Base-by-base conservation (phyloP, 352 stramenopile species). In the Globisporangium apiculatum region DNA sequence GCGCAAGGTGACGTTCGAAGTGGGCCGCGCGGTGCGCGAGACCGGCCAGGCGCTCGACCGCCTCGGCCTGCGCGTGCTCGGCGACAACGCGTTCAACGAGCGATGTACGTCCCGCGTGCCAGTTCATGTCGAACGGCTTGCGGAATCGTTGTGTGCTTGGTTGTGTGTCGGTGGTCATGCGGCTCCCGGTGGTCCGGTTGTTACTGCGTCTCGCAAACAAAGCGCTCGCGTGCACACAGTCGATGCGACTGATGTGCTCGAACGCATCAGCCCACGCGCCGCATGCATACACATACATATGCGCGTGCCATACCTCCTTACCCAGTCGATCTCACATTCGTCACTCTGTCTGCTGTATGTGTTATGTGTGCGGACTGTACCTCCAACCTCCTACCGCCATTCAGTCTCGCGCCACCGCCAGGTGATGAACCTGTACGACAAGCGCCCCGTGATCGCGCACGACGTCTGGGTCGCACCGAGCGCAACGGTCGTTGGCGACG, bases 1-100 rank as follows among this genome's bases (percentile, higher is more conserved):
- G 76, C 85, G 85, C 68, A 95, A 91, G 70, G 83, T 95, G 67
- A 92, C 78, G 24, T 92, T 93, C 72, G 77, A 92, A 65, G 66
- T 98, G 53, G 94, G 94, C 60, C 87, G 94, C 55, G 91, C 87
- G 57, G 86, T 98, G 57, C 89, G 95, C 53, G 96, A 99, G 85
- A 98, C 95, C 48, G 96, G 95, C 64, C 96, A 98, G 83, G 92
- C 92, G 38, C 71, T 99, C 17, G 96, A 99, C 72, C 89, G 96
- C 53, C 79, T 97, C 37, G 96, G 95, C 42, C 73, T 98, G 51
- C 81, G 91, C 48, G 93, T 93, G 53, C 63, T 94, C 11, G 83
- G 90, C 51, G 69, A 94, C 61, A 87, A 87, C 60, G 71, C 95
- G n/a, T 94, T 92, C 60, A 81, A 89, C 55, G 90, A 97, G 64